Evolutionary conservation across 2,329 filamentous ascomycete genomes (phyloP).

Genomic region (Exophiala sp.): DNA sequence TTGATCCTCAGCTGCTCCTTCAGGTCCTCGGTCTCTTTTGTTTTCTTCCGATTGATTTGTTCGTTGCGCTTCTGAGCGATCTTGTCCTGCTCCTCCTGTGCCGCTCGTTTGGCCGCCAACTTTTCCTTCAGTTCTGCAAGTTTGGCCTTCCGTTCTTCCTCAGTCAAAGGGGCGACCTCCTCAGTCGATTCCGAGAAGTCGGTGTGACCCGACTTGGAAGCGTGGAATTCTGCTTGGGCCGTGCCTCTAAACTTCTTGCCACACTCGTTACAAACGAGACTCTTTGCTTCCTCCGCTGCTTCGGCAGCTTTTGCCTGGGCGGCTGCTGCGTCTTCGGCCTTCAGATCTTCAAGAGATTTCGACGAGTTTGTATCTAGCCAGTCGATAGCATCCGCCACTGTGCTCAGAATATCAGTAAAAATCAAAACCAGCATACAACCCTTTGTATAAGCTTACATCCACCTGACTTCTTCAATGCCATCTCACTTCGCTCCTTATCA

Average conservation of each 20-base stretch:
- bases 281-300: slow-evolving; percentile 65
- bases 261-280: slow-evolving; percentile 90
- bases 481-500: slow-evolving; percentile 69
- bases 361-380: slow-evolving; percentile 93
- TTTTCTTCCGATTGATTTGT: slow-evolving; percentile 76
- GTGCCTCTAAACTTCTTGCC: slow-evolving; percentile 81
- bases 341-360: slow-evolving; percentile 75
- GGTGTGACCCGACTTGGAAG: slow-evolving; percentile 80
- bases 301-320: slow-evolving; percentile 61
- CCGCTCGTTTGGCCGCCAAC: slow-evolving; percentile 65
- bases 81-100: slow-evolving; percentile 66
- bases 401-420: background rate
- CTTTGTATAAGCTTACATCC: too few relatives aligned
- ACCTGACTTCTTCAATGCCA: slow-evolving; percentile 78
- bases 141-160: slow-evolving; percentile 80
- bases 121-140: slow-evolving; percentile 68
- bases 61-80: slow-evolving; percentile 81
- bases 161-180: slow-evolving; percentile 81
- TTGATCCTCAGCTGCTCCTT: slow-evolving; percentile 86
- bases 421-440: slow-evolving; percentile 18
- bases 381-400: slow-evolving; percentile 82
- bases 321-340: slow-evolving; percentile 50
- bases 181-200: slow-evolving; percentile 93
- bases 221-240: slow-evolving; percentile 81
- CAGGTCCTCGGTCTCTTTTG: slow-evolving; percentile 77